These are phyloP conservation scores for Linnemannia zychae DNA, from an alignment of 192 early-diverging fungal species.

Conservation along the genomic window DNA sequence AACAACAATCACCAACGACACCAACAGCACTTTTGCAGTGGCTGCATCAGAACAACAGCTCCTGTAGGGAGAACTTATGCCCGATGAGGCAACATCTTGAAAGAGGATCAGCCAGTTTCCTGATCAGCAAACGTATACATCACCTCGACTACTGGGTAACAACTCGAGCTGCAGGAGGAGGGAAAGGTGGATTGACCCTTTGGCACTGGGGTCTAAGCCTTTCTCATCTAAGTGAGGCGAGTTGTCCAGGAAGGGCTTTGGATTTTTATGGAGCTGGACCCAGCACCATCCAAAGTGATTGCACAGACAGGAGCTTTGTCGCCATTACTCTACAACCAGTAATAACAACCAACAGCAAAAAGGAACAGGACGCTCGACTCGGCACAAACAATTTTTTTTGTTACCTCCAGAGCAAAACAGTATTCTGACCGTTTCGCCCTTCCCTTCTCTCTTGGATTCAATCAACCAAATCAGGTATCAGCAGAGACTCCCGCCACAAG, in stretches of 20 bases:
- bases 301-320: no score
- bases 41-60: not conserved
- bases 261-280: not conserved
- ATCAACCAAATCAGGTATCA: slow-evolving; percentile 84
- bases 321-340: not conserved
- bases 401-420: not conserved
- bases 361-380: no score
- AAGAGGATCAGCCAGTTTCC: not conserved
- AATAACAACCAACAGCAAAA: not conserved
- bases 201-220: not conserved
- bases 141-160: not conserved
- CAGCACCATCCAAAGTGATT: not conserved
- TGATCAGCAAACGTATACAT: not conserved
- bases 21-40: not conserved
- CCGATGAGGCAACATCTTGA: not conserved
- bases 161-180: not conserved
- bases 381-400: slow-evolving; percentile 7
- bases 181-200: not conserved
- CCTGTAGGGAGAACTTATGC: slow-evolving; percentile 5
- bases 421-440: slow-evolving; percentile 14
- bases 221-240: not conserved
- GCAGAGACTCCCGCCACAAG: slow-evolving; percentile 99
- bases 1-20: not conserved
- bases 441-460: not conserved
- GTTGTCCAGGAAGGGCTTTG: not conserved